These are phyloP conservation scores for Phytophthora vignae DNA, from an alignment of 352 stramenopile species.

Conservation along the genomic window DNA sequence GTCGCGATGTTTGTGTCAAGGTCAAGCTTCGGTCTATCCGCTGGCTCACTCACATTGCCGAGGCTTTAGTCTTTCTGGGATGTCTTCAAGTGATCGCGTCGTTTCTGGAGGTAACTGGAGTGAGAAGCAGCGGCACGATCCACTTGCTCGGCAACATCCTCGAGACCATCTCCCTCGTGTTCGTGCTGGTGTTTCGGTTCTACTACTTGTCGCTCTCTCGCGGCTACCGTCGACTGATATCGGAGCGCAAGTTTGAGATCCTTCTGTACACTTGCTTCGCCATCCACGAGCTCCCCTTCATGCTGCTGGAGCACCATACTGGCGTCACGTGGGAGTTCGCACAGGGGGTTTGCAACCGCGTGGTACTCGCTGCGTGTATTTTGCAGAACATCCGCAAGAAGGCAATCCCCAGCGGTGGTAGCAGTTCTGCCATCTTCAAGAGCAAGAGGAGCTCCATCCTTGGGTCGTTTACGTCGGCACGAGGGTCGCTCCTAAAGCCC, in stretches of 20 bases:
- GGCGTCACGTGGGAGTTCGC: conserved; percentile 28
- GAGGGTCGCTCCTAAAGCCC: background rate
- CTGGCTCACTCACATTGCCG: conserved; percentile 32
- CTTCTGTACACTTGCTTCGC: conserved; percentile 20
- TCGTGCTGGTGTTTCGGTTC: conserved; percentile 42
- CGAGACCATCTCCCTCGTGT: conserved; percentile 27
- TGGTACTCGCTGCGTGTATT: conserved; percentile 27
- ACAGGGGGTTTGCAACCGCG: conserved; percentile 21
- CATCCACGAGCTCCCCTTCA: conserved; percentile 28
- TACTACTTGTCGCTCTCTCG: conserved; percentile 33
- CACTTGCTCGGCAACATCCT: conserved; percentile 23
- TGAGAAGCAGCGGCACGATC: background rate
- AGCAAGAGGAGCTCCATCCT: conserved; percentile 12
- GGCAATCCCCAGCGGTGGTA: background rate
- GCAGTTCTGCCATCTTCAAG: background rate
- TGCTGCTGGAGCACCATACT: conserved; percentile 16
- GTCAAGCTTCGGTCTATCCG: conserved; percentile 36
- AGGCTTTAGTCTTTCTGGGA: conserved; percentile 27
- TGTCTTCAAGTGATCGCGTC: conserved; percentile 21
- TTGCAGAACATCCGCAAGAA: conserved; percentile 21
- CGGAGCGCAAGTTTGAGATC: conserved; percentile 29
- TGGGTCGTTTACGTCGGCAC: background rate
- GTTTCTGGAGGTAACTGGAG: background rate
- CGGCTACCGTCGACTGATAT: conserved; percentile 10
- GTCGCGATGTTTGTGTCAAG: conserved; percentile 30